These are phyloP conservation scores for Neofusicoccum ribis DNA, from an alignment of 2,329 filamentous ascomycete species.

Conservation along the genomic window DNA sequence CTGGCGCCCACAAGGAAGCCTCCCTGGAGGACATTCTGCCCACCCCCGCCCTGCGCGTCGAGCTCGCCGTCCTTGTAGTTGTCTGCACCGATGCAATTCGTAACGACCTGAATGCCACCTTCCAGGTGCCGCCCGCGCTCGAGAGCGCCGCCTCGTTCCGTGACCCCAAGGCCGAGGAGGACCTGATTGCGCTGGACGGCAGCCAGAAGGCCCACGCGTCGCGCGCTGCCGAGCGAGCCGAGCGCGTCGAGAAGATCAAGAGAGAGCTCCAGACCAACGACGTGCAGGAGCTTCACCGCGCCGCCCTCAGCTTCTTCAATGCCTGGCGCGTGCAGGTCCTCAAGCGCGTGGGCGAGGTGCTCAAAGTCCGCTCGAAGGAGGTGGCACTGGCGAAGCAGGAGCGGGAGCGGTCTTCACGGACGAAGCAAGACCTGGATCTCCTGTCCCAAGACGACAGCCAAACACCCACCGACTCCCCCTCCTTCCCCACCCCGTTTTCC, in stretches of 20 bases:
- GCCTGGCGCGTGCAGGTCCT: slow-evolving; percentile 76
- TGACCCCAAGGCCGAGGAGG: neutral
- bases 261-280: slow-evolving; percentile 51
- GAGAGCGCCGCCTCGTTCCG: neutral
- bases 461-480: slow-evolving; percentile 25
- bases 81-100: slow-evolving; percentile 49
- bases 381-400: slow-evolving; percentile 32
- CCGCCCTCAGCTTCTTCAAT: slow-evolving; percentile 69
- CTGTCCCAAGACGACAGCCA: slow-evolving; percentile 35
- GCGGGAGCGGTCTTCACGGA: slow-evolving; percentile 12
- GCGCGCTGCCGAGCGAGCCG: slow-evolving; percentile 12
- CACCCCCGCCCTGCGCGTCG: slow-evolving; percentile 44
- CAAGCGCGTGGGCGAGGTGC: slow-evolving; percentile 68
- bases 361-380: slow-evolving; percentile 32
- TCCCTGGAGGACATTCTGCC: slow-evolving; percentile 34
- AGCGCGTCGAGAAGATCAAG: slow-evolving; percentile 41
- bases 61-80: slow-evolving; percentile 47
- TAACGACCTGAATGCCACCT: slow-evolving; percentile 30
- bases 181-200: slow-evolving; percentile 31
- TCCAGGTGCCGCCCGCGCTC: slow-evolving; percentile 24
- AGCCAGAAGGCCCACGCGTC: slow-evolving; percentile 26
- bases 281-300: slow-evolving; percentile 67
- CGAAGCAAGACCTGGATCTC: slow-evolving; percentile 48
- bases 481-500: slow-evolving; percentile 40
- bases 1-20: slow-evolving; percentile 2